Evolutionary conservation across 1,284 basidiomycete genomes (phyloP).

Genomic region (Bondarzewia mesenterica): DNA sequence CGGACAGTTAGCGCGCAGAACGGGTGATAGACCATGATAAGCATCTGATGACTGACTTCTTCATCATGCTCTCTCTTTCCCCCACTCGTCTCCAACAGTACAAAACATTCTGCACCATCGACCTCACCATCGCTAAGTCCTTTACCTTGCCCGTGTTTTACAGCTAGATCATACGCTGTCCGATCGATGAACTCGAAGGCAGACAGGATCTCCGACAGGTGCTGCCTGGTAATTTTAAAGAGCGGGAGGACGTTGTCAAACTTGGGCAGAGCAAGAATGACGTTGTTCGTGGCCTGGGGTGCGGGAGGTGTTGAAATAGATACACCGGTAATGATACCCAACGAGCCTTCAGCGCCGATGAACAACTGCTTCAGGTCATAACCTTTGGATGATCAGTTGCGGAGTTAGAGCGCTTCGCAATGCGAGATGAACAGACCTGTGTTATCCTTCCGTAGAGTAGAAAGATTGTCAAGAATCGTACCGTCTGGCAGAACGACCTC

Average conservation of each 20-base stretch:
- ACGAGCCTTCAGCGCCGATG: constrained; percentile 94
- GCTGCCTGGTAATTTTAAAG: constrained; percentile 58
- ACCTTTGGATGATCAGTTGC: constrained; percentile 39
- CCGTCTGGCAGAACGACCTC: constrained; percentile 97
- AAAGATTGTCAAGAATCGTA: constrained; percentile 84
- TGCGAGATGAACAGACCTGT: constrained; percentile 56
- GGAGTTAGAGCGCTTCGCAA: background rate
- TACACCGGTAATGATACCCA: constrained; percentile 92
- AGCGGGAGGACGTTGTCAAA: constrained; percentile 71
- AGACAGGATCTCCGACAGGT: constrained; percentile 92
- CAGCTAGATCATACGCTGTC: constrained; percentile 79
- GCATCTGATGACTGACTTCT: constrained; percentile 52
- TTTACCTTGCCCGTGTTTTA: constrained; percentile 67
- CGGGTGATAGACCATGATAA: background rate
- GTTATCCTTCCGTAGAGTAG: constrained; percentile 92
- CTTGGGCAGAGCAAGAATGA: constrained; percentile 67
- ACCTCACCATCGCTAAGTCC: constrained; percentile 62
- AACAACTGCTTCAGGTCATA: constrained; percentile 99
- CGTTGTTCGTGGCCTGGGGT: constrained; percentile 76
- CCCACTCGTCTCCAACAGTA: constrained; percentile 93
- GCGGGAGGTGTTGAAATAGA: constrained; percentile 93
- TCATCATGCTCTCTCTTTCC: constrained; percentile 93
- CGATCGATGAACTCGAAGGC: constrained; percentile 98
- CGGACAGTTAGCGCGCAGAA: background rate
- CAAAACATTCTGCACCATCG: constrained; percentile 80